Base-by-base conservation (phyloP, 208 protist genomes). In the Trypanosoma melophagium region DNA sequence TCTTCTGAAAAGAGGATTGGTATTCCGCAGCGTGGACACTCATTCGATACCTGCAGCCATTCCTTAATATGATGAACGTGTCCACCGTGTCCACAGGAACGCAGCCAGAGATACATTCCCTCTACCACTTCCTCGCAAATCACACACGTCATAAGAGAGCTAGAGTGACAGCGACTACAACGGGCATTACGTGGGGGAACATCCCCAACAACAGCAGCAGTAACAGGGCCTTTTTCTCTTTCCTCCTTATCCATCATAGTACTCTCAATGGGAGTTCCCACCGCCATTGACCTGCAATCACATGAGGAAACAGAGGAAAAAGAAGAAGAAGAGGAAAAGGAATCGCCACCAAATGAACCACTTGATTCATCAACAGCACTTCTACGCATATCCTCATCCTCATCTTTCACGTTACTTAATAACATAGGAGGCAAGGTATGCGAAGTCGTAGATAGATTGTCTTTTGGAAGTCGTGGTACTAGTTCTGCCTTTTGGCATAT, bases 81-180 rank as follows among this genome's bases (percentile, higher is more conserved):
- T 1, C 90, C 90, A 44, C 90, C 90, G 61, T 95, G 90, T 0
- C 90, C 85, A 58, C 90, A 95, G n/a, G 74, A 80, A 24, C 83
- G 82, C 60, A 92, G 77, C 83, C 86, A 93, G 35, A 87, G 74
- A 60, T 83, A 95, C n/a, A 93, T 68, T 2, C 90, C 90, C 50
- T 93, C 87, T 55, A 95, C 90, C 25, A 89, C 73, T 60, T 87
- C 81, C 62, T 92, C 82, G 31, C 90, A 95, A 16, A 95, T 86
- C 19, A 90, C 87, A 65, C 90, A 95, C 13, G 60, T 77, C 83
- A 90, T 92, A 3, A 77, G 75, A 24, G 57, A 53, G 16, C 44
- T 59, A 73, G 74, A 79, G 64, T 65, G 53, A 70, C 84, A 90
- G 47, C 51, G 54, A 2, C 62, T 69, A 63, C 89, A 94, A 16